These are phyloP conservation scores for Megacollybia platyphylla DNA, from an alignment of 1,284 basidiomycete species.

Conservation along the genomic window DNA sequence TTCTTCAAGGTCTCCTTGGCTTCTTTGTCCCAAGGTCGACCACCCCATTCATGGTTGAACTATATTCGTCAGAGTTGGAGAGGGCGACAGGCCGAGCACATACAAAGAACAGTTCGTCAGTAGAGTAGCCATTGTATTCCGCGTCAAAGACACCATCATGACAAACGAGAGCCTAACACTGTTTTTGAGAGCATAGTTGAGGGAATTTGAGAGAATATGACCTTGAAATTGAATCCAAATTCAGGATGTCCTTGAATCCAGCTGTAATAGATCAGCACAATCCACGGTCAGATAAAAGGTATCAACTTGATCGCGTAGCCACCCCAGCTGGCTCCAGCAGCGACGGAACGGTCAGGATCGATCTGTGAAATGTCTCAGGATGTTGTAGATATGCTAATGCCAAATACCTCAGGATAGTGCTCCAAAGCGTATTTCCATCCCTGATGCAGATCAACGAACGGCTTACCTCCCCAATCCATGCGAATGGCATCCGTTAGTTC, in stretches of 20 bases:
- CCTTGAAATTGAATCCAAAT: constrained; percentile 73
- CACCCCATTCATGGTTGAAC: constrained; percentile 81
- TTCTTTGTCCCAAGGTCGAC: constrained; percentile 63
- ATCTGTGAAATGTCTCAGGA: constrained; percentile 30
- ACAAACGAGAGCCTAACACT: constrained; percentile 57
- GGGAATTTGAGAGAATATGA: constrained; percentile 6
- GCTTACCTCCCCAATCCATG: constrained; percentile 78
- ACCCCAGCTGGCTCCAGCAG: constrained; percentile 72
- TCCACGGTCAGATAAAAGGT: background rate
- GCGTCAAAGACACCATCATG: constrained; percentile 78
- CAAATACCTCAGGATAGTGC: constrained; percentile 54
- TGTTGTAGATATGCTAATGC: background rate
- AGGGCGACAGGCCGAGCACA: constrained; percentile 13
- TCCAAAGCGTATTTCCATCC: constrained; percentile 67
- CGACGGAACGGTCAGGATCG: constrained; percentile 69
- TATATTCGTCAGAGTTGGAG: constrained; percentile 12
- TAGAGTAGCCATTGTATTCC: constrained; percentile 64
- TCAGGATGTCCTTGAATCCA: constrained; percentile 93
- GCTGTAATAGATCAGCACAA: constrained; percentile 25
- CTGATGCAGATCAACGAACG: constrained; percentile 68
- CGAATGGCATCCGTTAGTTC: constrained; percentile 74
- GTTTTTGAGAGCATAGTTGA: background rate
- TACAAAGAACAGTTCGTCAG: constrained; percentile 82
- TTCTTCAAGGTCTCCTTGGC: constrained; percentile 41
- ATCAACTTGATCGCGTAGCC: constrained; percentile 75